Base-by-base conservation (phyloP, 2,329 filamentous ascomycete species). In the Ophiosphaerella herpotricha region DNA sequence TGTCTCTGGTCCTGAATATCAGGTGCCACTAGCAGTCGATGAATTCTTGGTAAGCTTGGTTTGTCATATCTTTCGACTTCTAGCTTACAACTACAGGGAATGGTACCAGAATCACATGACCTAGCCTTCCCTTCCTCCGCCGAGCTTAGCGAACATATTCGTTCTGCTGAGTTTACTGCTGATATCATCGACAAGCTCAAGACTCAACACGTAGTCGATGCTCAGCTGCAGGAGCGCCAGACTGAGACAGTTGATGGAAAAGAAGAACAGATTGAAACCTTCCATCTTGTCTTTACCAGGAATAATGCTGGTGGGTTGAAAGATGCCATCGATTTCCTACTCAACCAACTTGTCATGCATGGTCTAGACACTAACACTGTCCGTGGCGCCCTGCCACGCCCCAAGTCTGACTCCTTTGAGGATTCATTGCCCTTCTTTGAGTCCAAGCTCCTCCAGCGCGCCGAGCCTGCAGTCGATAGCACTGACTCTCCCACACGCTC, bases 331-430 rank as follows among this genome's bases (percentile, higher is more conserved):
- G 94, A 99, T 64, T 96, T 95, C 71, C 80, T 99, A 61, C 88
- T 94, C 63, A 86, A 90, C 37, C 86, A 91, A 54, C 84, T 97
- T 54, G 89, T 95, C 24, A 88, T 90, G 38, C 88, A 91, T 39
- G 89, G 90, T n/a, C 85, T 97, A n/a, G 91, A 97, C 64, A 89
- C 84, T 24, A 72, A 60, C 49, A 87, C 91, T 36, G 86, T 97
- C 66, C 95, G 95, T 74, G 94, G 94, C 44, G 87, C 91, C n/a
- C 94, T 97, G 58, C 91, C 93, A 16, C 89, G 94, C n/a, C 94
- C 94, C 56, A 97, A 97, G 78, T 97, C 94, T 1, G 94, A 99
- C 73, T 97, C 94, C 0, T 99, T 99, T 59, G 94, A 99, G 72
- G 93, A 99, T 64, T 96, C 93, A 7, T 82, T 97, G 44, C 93